Percentiles rank a stretch among this genome's conserved stretches.
Evolutionary conservation across 148 eudicot genomes (phyloP).

Genomic region (Arctostaphylos glauca): DNA sequence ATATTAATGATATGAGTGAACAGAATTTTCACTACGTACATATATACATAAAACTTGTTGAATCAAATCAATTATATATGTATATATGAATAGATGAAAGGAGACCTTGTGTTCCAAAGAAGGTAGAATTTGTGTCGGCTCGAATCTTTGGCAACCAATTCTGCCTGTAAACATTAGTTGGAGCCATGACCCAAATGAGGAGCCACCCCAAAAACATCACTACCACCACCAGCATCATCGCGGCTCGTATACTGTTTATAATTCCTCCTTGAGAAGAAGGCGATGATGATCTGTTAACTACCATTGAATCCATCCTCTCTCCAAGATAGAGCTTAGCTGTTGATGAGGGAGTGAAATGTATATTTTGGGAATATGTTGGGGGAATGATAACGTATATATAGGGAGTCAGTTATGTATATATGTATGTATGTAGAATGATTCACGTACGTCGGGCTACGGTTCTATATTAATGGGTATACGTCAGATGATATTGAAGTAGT

Average conservation of each 20-base stretch:
- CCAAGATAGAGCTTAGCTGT: too few species aligned
- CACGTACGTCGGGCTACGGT: neutral
- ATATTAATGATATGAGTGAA: too few species aligned
- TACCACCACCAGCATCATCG: conserved; percentile 19
- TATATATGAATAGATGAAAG: neutral
- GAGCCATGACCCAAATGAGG: conserved; percentile 49
- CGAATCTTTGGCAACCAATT: conserved; percentile 43
- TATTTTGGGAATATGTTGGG: neutral
- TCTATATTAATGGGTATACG: neutral
- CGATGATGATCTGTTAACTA: conserved; percentile 2
- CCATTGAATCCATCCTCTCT: neutral
- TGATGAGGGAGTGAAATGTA: neutral
- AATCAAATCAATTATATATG: neutral
- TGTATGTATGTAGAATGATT: neutral
- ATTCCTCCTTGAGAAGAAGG: conserved; percentile 7
- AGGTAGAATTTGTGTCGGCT: conserved; percentile 41
- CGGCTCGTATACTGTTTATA: neutral
- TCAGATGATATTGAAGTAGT: too few species aligned
- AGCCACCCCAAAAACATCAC: conserved; percentile 44
- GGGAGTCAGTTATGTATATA: neutral
- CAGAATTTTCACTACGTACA: too few species aligned
- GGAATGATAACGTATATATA: conserved; percentile 1
- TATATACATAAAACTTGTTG: too few species aligned
- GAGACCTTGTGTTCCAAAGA: conserved; percentile 57
- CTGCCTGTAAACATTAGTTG: conserved; percentile 35